These are phyloP conservation scores for Sutorius australiensis DNA, from an alignment of 768 basidiomycete species.

Conservation along the genomic window DNA sequence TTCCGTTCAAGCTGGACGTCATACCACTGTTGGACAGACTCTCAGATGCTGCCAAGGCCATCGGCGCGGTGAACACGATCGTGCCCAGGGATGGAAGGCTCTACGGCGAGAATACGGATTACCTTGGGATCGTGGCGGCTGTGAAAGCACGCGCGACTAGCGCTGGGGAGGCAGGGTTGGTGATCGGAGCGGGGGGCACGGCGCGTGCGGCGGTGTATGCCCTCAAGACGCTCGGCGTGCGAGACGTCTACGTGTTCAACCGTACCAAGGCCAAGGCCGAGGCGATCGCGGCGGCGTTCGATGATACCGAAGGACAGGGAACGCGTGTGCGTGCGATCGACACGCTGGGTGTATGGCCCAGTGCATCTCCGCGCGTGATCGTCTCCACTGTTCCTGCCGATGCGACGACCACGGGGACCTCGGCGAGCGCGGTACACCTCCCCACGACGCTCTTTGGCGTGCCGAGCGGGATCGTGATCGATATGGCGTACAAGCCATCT, in stretches of 20 bases:
- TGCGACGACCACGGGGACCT: constrained; percentile 40
- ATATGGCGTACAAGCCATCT: constrained; percentile 92
- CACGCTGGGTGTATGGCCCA: constrained; percentile 52
- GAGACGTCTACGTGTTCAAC: constrained; percentile 82
- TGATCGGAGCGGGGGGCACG: constrained; percentile 95
- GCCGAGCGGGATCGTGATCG: constrained; percentile 74
- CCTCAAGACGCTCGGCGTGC: constrained; percentile 61
- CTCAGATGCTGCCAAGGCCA: constrained; percentile 74
- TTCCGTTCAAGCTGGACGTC: constrained; percentile 90
- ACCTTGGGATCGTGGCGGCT: constrained; percentile 76
- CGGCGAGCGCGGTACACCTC: constrained; percentile 41
- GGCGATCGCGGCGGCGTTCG: constrained; percentile 62
- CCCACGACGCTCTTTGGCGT: constrained; percentile 53
- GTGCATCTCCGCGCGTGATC: constrained; percentile 63
- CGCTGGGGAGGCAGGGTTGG: constrained; percentile 48
- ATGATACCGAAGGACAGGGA: constrained; percentile 18
- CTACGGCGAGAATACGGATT: constrained; percentile 94
- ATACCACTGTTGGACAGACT: constrained; percentile 78
- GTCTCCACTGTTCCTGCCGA: constrained; percentile 85
- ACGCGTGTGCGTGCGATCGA: constrained; percentile 59
- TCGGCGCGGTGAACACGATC: constrained; percentile 96
- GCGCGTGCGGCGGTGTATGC: constrained; percentile 94
- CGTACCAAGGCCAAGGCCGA: constrained; percentile 74
- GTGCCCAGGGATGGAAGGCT: constrained; percentile 48
- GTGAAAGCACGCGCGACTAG: constrained; percentile 42